A percentile compares a stretch with the other conserved stretches of the same genome.
Evolutionary conservation across 768 basidiomycete genomes (phyloP).

Genomic region (Kwoniella bestiolae): DNA sequence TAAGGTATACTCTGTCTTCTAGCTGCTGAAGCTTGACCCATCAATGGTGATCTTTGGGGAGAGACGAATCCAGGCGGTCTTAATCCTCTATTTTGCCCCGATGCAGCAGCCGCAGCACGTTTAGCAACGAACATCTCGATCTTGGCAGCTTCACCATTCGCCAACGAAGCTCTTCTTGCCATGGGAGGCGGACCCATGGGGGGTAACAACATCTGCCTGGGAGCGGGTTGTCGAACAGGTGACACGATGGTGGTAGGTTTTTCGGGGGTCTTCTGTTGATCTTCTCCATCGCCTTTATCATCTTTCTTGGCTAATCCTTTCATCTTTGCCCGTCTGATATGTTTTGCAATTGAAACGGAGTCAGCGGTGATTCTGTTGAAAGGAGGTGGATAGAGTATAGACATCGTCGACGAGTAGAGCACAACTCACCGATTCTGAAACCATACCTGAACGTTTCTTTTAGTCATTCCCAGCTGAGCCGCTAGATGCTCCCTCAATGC

Average conservation of each 20-base stretch:
- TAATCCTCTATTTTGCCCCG: slow-evolving; percentile 7
- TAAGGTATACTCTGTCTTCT: slow-evolving; percentile 54
- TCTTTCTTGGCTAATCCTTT: slow-evolving; percentile 43
- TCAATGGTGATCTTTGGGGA: slow-evolving; percentile 19
- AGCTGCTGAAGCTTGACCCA: slow-evolving; percentile 25
- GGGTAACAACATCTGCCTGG: slow-evolving; percentile 19
- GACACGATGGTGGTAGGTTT: slow-evolving; percentile 3
- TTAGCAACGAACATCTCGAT: slow-evolving; percentile 44
- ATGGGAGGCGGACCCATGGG: slow-evolving; percentile 31
- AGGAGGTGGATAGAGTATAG: too few relatives aligned
- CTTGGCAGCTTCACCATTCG: slow-evolving; percentile 45
- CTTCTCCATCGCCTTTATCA: slow-evolving; percentile 27
- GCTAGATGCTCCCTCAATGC: slow-evolving; percentile 77
- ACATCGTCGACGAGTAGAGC: neutral
- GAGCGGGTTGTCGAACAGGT: neutral
- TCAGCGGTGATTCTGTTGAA: too few relatives aligned
- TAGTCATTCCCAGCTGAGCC: slow-evolving; percentile 83
- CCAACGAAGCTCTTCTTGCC: slow-evolving; percentile 40
- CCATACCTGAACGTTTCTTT: slow-evolving; percentile 91
- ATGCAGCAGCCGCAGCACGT: slow-evolving; percentile 23
- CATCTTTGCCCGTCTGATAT: slow-evolving; percentile 44
- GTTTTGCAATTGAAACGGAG: neutral
- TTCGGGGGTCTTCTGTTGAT: slow-evolving; percentile 21
- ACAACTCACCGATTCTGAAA: slow-evolving; percentile 55
- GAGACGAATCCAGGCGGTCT: slow-evolving; percentile 24